Evolutionary conservation across 352 stramenopile genomes (phyloP), one percentile per base, ranked within the genome.

Genomic region (Phytophthora pini): DNA sequence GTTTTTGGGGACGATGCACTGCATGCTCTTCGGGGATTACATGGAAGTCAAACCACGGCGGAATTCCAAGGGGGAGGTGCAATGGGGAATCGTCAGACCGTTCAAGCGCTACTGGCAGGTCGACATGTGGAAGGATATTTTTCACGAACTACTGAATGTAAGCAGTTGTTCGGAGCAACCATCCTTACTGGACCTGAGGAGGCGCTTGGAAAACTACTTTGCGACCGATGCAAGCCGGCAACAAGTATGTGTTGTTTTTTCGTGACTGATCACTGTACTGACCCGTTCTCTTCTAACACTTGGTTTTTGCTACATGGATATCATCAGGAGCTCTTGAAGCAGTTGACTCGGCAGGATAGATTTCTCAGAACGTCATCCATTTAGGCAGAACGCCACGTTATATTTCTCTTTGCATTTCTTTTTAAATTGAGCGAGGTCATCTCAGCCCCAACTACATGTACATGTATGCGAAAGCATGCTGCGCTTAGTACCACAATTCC

Each of bases 21-120:
- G 87, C 62, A 82, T 96, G 77, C 75, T 96, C 2, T 95, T 93
- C 39, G 87, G 87, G 24, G 74, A 89, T 9, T 96, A 95, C 68
- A 95, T 96, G 83, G 73, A 95, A 59, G 69, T 94, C 12, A 69
- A 73, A 7, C 66, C 68, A 31, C 51, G 59, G 2, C 63, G 70
- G 20, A 57, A 62, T 34, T 47, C 68, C 10, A 68, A 74, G 6
- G 76, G 74, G 13, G 32, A 24, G 7, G 31, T 36, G 27, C 49
- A 56, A 15, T 96, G 83, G 83, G 60, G 44, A 6, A 82, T 87
- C 48, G 71, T 72, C 20, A 80, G 72, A 34, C 53, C 67, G 34
- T 90, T 93, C 61, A 94, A 93, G 71, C 72, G 88, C 12, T 96
- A 96, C 59, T 96, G 88, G 88, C 73, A 90, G 31, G 61, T 85